Evolutionary conservation across 2,329 filamentous ascomycete species (phyloP).

Genomic region (Rhytidhysteron rufulum): DNA sequence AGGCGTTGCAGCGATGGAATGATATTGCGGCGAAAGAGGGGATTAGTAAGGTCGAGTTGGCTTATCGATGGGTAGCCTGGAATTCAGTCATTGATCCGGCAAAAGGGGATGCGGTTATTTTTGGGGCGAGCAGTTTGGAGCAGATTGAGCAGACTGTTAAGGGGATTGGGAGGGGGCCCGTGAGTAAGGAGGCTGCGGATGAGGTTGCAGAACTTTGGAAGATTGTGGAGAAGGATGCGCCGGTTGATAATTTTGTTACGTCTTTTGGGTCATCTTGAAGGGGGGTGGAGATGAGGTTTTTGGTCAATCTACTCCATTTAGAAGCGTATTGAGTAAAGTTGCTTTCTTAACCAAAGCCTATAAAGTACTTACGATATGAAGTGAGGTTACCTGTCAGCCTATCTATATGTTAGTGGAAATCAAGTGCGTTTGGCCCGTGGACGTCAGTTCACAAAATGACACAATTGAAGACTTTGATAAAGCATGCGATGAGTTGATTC

Average conservation of each 20-base stretch:
- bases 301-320: no score
- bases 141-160: slow-evolving; percentile 6
- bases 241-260: slow-evolving; percentile 10
- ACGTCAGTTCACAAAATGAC: no score
- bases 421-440: no score
- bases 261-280: no score
- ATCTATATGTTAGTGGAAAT: no score
- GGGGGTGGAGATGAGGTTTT: no score
- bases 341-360: no score
- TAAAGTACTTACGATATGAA: no score
- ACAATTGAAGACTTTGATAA: no score
- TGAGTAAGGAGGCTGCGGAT: slow-evolving; percentile 5
- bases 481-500: no score
- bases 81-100: slow-evolving; percentile 29
- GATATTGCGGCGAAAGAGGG: slow-evolving; percentile 29
- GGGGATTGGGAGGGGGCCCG: slow-evolving; percentile 3
- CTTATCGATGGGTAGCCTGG: slow-evolving; percentile 38
- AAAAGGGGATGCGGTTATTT: slow-evolving; percentile 34
- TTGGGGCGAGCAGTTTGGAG: slow-evolving; percentile 23
- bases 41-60: slow-evolving; percentile 27
- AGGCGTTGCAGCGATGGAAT: slow-evolving; percentile 28
- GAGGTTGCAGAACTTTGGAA: slow-evolving; percentile 5
- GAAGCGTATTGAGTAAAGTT: no score
- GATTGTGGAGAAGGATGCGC: slow-evolving; percentile 6
- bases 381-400: no score